Conservation (phyloP, 2,329 filamentous ascomycete species). For the Claviceps maximensis region DNA sequence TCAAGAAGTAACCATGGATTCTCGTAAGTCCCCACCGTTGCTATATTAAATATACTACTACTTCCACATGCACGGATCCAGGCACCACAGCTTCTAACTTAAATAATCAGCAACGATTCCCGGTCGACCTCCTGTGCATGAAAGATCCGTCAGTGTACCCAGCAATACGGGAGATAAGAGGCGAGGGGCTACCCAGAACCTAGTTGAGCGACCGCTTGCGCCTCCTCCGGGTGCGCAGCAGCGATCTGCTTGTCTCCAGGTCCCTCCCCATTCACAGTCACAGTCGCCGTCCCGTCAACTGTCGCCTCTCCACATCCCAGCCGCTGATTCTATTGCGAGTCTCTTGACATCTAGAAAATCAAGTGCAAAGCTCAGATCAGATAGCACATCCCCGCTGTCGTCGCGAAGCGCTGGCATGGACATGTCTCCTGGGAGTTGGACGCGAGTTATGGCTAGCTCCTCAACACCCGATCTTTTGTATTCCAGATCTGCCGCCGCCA, state of each 20-base stretch:
- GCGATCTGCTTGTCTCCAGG: conserved; percentile 27
- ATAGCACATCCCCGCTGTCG: conserved; percentile 28
- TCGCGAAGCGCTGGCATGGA: conserved; percentile 29
- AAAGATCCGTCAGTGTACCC: conserved; percentile 51
- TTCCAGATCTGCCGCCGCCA: conserved; percentile 29
- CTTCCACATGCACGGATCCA: no score
- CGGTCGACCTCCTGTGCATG: conserved; percentile 49
- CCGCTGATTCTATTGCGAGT: conserved; percentile 5
- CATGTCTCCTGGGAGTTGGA: conserved; percentile 32
- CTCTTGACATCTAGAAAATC: conserved; percentile 23
- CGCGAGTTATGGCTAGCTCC: conserved; percentile 25
- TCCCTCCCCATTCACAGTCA: conserved; percentile 20
- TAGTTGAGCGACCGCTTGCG: conserved; percentile 12
- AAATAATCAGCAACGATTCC: conserved; percentile 47
- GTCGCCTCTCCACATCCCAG: conserved; percentile 44
- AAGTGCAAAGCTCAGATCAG: conserved; percentile 31
- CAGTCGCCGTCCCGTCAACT: conserved; percentile 27
- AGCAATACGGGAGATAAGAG: conserved; percentile 2
- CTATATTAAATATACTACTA: background rate
- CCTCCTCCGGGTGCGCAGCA: background rate
- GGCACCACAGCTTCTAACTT: conserved; percentile 8
- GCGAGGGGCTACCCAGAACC: conserved; percentile 12
- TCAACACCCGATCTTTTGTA: conserved; percentile 26
- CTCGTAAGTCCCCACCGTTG: conserved; percentile 37
- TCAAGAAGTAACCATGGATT: conserved; percentile 55